Base-by-base conservation (phyloP, 768 basidiomycete genomes). In the Leccinum imitatum region DNA sequence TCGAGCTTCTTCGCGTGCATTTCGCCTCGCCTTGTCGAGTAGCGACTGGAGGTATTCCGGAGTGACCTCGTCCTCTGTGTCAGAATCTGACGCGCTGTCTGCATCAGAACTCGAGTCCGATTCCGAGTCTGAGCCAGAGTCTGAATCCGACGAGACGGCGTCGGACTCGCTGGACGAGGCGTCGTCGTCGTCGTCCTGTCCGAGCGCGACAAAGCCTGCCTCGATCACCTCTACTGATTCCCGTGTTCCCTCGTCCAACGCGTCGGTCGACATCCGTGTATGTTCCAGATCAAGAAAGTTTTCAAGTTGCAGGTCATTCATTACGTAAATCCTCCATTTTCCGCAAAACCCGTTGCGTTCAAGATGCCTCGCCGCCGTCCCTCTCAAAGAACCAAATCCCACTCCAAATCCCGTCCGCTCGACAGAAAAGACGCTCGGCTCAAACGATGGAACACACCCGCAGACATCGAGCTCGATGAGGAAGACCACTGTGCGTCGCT, bases 381-480 rank as follows among this genome's bases (percentile, higher is more conserved):
- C 17, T 61, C 74, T 71, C 57, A 74, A 71, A 55, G 79, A 78
- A 66, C 68, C 67, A 67, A 73, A 69, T 48, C 59, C 54, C 69
- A 41, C 61, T 59, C 54, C 65, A 74, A 82, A 63, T 75, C 83
- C 1, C 82, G 83, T 27, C 75, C 79, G 11, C 67, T 84, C 4
- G 77, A 84, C 65, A 80, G 79, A 58, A 78, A 76, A 35, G 83
- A 86, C 52, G 73, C 77, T 25, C 83, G 75, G 63, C 66, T 90
- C 11, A 82, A 82, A 60, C 82, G 83, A 72, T 92, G 91, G 90
- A 80, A 90, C 61, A 85, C 78, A 35, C 63, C 74, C 23, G 78
- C 79, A 6, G 91, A 93, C 67, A 83, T 93, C 56, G 88, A 87
- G 10, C 69, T 89, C 62, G 90, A 93, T 65, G 87, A 86, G 65